These are phyloP conservation scores for Moesziomyces antarcticus DNA, from an alignment of 1,284 basidiomycete genomes.

Conservation along the genomic window DNA sequence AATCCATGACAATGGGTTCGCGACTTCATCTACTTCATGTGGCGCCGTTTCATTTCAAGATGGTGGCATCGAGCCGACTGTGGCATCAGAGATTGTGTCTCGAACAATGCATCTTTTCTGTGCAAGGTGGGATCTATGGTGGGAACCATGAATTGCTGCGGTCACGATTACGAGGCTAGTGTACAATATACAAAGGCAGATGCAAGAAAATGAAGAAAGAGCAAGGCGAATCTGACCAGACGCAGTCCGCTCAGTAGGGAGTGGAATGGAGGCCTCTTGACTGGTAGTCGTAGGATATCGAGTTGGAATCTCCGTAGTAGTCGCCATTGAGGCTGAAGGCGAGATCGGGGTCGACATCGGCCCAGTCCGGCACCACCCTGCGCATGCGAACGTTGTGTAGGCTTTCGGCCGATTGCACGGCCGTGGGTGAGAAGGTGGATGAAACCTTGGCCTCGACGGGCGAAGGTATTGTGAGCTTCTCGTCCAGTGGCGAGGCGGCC, in stretches of 20 bases:
- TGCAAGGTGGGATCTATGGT: too few species aligned
- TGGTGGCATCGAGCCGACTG: too few species aligned
- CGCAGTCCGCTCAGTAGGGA: slow-evolving; percentile 12
- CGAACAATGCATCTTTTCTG: too few species aligned
- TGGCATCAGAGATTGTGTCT: too few species aligned
- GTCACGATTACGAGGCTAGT: slow-evolving; percentile 2
- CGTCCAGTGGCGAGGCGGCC: slow-evolving; percentile 6
- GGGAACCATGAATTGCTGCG: neutral
- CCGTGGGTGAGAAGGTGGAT: slow-evolving; percentile 2
- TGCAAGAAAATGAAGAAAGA: slow-evolving; percentile 3
- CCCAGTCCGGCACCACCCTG: slow-evolving; percentile 44
- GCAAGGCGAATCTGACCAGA: neutral
- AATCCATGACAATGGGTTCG: too few species aligned
- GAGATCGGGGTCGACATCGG: slow-evolving; percentile 45
- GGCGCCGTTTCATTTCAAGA: too few species aligned
- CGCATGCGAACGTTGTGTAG: slow-evolving; percentile 10
- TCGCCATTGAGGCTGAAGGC: slow-evolving; percentile 46
- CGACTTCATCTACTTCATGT: too few species aligned
- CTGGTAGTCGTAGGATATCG: slow-evolving; percentile 46
- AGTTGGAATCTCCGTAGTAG: slow-evolving; percentile 31
- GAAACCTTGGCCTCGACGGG: slow-evolving; percentile 8
- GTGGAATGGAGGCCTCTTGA: slow-evolving; percentile 39
- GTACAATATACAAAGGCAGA: slow-evolving; percentile 9
- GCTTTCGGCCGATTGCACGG: slow-evolving; percentile 15
- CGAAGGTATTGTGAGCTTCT: slow-evolving; percentile 11